Evolutionary conservation across 192 early-diverging fungal genomes (phyloP).

Genomic region (Physocladia obscura): DNA sequence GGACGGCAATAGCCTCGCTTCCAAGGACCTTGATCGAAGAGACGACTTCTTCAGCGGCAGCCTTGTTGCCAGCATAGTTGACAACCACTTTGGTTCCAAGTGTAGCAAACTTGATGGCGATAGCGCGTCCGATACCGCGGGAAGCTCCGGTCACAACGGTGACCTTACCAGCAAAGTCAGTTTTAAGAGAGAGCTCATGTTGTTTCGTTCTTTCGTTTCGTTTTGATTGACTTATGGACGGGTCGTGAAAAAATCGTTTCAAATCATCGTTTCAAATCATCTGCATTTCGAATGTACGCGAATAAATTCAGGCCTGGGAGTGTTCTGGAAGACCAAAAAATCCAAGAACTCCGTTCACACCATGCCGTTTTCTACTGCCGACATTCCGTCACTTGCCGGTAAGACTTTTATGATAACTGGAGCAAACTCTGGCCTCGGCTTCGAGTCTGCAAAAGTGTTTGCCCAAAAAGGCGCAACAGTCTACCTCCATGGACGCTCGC

Average conservation of each 20-base stretch:
- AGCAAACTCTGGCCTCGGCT: slow-evolving; percentile 37
- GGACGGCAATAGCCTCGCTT: slow-evolving; percentile 39
- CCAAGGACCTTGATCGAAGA: slow-evolving; percentile 8
- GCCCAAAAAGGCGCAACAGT: slow-evolving; percentile 29
- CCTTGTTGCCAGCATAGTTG: slow-evolving; percentile 12
- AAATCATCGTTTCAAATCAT: too few species aligned
- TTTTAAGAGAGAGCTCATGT: too few species aligned
- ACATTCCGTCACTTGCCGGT: slow-evolving; percentile 33
- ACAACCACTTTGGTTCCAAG: slow-evolving; percentile 14
- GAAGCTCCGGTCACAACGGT: too few species aligned
- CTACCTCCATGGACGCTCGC: slow-evolving; percentile 21
- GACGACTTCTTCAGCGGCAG: slow-evolving; percentile 1
- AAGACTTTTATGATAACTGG: slow-evolving; percentile 33
- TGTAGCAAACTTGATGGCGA: slow-evolving; percentile 12
- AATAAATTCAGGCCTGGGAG: too few species aligned
- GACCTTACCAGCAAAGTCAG: too few species aligned
- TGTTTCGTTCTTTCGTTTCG: too few species aligned
- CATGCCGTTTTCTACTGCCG: slow-evolving; percentile 19
- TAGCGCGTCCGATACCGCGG: too few species aligned
- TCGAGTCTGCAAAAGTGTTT: slow-evolving; percentile 22
- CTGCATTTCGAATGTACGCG: too few species aligned
- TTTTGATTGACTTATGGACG: too few species aligned
- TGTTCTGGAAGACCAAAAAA: too few species aligned
- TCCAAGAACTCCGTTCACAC: too few species aligned
- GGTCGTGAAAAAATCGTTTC: too few species aligned